Conservation (phyloP, 208 protist species). For the Trypanosoma caninum region DNA sequence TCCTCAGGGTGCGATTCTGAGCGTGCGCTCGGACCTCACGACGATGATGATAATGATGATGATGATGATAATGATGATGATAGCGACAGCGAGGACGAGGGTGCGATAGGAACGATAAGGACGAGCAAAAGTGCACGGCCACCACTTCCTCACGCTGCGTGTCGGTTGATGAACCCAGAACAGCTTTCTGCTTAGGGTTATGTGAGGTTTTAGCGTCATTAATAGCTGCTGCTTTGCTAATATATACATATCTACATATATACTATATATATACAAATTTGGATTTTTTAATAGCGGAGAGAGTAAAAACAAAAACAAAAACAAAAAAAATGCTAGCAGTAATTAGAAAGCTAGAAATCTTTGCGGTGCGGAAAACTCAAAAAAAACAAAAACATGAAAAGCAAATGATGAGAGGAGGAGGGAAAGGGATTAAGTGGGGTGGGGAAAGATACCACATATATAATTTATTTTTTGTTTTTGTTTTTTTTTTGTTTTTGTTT, state of each 20-base stretch:
- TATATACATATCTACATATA: too few species aligned
- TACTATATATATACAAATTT: too few species aligned
- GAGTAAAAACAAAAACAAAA: not conserved
- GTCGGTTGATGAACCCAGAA: too few species aligned
- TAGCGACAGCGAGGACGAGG: conserved; percentile 21
- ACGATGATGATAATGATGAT: not conserved
- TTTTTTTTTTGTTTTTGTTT: not conserved
- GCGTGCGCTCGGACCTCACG: conserved; percentile 6
- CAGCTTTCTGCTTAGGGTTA: too few species aligned
- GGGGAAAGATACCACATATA: not conserved
- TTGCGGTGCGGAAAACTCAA: not conserved
- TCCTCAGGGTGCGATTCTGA: conserved; percentile 8
- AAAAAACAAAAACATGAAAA: conserved; percentile 3
- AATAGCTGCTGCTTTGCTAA: too few species aligned
- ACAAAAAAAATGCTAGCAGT: not conserved
- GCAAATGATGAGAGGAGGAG: not conserved
- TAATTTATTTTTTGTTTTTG: not conserved
- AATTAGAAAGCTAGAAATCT: not conserved
- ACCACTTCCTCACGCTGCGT: not conserved
- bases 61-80: conserved; percentile 1
- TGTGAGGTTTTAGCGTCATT: too few species aligned
- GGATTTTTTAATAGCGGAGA: too few species aligned
- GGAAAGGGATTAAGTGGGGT: not conserved
- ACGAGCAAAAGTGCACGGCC: too few species aligned
- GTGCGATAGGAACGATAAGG: too few species aligned